Base-by-base conservation (phyloP, 1,284 basidiomycete genomes). In the Inonotus obliquus region DNA sequence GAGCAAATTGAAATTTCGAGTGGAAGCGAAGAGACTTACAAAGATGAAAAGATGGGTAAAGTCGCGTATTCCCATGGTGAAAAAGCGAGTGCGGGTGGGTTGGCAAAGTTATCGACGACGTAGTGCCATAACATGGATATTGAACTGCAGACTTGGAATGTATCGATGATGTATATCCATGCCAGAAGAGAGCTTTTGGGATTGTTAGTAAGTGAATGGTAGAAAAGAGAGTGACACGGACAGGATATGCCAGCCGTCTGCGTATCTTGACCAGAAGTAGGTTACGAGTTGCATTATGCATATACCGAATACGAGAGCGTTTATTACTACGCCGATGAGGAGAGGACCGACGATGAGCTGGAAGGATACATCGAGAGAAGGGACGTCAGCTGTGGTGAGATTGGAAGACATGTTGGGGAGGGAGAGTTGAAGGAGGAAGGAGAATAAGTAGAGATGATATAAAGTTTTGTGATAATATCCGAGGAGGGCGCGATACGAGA, bases 81-180 rank as follows among this genome's bases (percentile, higher is more conserved):
- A 19, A 19, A 38, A 11, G 49, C 48, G 19, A 61, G 53, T 11
- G 59, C 51, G 14, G 13, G 9, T n/a, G 59, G 59, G 53, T 55
- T 61, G 11, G 54, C 39, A 32, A 55, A 61, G 52, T 61, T 61
- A 17, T 49, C 13, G 53, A 61, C 52, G 35, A 55, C 25, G 52
- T 61, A 61, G 29, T 61, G 59, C 59, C 59, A 61, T 37, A 61
- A 14, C 52, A 61, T 61, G n/a, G 54, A 61, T 19, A 56, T 29
- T 1, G 44, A 45, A 19, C 27, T 54, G 14, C n/a, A 53, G 39
- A 55, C 45, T 27, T 61, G 59, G 52, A 61, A 55, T 1, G 53
- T 41, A 39, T 56, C 54, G n/a, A 61, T 48, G 4, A 38, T 29
- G 32, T 51, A 59, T n/a, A 59, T 32, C 57, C 57, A 59, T 7